Percentiles rank a stretch among this genome's conserved stretches.
Conservation (phyloP, 148 eudicot species). For the Chenopodium album region DNA sequence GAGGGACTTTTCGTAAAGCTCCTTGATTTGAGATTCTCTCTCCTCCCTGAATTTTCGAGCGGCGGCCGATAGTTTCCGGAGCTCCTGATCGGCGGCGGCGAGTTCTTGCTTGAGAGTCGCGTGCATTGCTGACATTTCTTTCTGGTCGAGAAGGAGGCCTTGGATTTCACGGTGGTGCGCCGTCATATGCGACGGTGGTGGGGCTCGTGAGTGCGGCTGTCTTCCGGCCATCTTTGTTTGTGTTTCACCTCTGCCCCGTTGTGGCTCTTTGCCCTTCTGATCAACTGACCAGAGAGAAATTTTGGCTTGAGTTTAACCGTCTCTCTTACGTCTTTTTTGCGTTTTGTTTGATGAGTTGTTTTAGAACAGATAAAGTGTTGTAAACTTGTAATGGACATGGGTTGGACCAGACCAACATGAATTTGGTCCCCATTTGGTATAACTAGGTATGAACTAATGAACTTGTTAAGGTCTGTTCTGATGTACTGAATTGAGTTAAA, state of each 20-base stretch:
- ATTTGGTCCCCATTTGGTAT: too few relatives aligned
- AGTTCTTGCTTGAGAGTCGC: constrained; percentile 65
- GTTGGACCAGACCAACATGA: too few relatives aligned
- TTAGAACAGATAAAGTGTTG: too few relatives aligned
- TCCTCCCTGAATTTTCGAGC: constrained; percentile 47
- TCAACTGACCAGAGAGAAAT: background rate
- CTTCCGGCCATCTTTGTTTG: constrained; percentile 43
- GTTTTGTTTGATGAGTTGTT: too few relatives aligned
- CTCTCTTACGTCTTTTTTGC: too few relatives aligned
- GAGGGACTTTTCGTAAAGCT: constrained; percentile 47
- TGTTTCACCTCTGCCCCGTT: background rate
- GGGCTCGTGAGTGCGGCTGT: constrained; percentile 16
- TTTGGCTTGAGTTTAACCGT: too few relatives aligned
- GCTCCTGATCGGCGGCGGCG: constrained; percentile 49
- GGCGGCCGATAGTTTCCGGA: constrained; percentile 42
- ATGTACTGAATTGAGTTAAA: too few relatives aligned
- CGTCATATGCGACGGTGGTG: constrained; percentile 25
- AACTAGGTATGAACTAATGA: too few relatives aligned
- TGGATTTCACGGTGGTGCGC: constrained; percentile 53
- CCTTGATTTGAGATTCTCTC: constrained; percentile 49
- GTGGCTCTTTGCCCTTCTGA: background rate
- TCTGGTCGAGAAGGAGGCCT: constrained; percentile 52
- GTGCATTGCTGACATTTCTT: constrained; percentile 50
- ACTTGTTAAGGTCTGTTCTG: too few relatives aligned
- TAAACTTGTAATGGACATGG: too few relatives aligned